Evolutionary conservation across 495 filamentous ascomycete genomes (phyloP).

Genomic region (Penicillium malachiteum): DNA sequence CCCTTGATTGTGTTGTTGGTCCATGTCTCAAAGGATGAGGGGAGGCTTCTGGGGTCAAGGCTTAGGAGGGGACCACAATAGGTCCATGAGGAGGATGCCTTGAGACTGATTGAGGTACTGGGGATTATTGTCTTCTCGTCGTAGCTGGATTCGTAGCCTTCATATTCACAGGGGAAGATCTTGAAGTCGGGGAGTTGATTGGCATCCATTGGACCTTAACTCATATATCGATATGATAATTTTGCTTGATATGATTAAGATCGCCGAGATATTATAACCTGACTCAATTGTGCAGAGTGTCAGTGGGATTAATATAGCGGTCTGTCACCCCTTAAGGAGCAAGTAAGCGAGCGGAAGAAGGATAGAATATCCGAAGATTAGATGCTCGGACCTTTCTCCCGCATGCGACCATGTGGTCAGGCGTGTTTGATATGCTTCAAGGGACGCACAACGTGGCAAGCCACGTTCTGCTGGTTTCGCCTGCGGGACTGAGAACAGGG

Average conservation of each 20-base stretch:
- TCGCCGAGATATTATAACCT: no score
- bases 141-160: no score
- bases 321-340: background rate
- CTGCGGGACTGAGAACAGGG: background rate
- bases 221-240: background rate
- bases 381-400: slow-evolving; percentile 2
- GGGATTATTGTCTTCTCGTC: background rate
- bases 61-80: slow-evolving; percentile 26
- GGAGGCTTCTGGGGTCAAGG: slow-evolving; percentile 13
- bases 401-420: slow-evolving; percentile 5
- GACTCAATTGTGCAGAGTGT: no score
- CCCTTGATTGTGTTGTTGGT: slow-evolving; percentile 20
- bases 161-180: slow-evolving; percentile 3
- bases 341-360: background rate
- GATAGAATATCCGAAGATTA: background rate
- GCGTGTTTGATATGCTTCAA: background rate
- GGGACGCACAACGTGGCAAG: background rate
- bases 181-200: slow-evolving; percentile 12
- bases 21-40: slow-evolving; percentile 27
- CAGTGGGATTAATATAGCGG: background rate
- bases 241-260: no score
- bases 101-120: slow-evolving; percentile 14
- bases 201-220: slow-evolving; percentile 4
- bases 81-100: slow-evolving; percentile 23
- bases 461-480: background rate